Evolutionary conservation across 2,329 filamentous ascomycete genomes (phyloP).

Genomic region (Monosporascus sp.): DNA sequence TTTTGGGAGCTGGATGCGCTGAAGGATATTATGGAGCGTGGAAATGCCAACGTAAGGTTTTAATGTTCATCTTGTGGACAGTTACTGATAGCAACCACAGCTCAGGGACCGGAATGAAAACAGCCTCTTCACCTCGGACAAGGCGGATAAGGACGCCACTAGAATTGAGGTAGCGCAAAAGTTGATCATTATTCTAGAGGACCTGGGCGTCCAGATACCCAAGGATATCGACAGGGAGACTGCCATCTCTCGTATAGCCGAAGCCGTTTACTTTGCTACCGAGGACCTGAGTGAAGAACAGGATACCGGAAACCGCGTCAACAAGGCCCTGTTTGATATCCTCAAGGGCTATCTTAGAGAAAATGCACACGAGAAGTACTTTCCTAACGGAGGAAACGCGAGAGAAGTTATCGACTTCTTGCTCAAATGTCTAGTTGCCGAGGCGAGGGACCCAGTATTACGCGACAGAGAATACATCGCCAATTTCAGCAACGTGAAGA

Average conservation of each 20-base stretch:
- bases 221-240: conserved; percentile 15
- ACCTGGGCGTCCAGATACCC: conserved; percentile 16
- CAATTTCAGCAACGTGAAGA: conserved; percentile 18
- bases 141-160: not conserved
- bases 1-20: no score
- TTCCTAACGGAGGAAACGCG: conserved; percentile 8
- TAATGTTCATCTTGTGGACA: not conserved
- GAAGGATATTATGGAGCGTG: not conserved
- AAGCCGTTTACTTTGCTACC: conserved; percentile 14
- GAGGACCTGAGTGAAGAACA: no score
- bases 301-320: no score
- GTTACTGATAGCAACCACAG: not conserved
- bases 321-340: conserved; percentile 6
- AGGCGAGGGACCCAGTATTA: conserved; percentile 14
- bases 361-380: conserved; percentile 1
- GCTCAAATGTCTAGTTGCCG: conserved; percentile 16
- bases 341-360: not conserved
- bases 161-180: conserved; percentile 10
- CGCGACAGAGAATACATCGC: conserved; percentile 19
- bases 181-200: conserved; percentile 16
- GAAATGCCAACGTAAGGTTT: not conserved
- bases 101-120: not conserved
- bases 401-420: conserved; percentile 17
- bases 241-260: conserved; percentile 15
- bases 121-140: no score